Base-by-base conservation (phyloP, 2,329 filamentous ascomycete genomes). In the Arthrocladium fulminans region DNA sequence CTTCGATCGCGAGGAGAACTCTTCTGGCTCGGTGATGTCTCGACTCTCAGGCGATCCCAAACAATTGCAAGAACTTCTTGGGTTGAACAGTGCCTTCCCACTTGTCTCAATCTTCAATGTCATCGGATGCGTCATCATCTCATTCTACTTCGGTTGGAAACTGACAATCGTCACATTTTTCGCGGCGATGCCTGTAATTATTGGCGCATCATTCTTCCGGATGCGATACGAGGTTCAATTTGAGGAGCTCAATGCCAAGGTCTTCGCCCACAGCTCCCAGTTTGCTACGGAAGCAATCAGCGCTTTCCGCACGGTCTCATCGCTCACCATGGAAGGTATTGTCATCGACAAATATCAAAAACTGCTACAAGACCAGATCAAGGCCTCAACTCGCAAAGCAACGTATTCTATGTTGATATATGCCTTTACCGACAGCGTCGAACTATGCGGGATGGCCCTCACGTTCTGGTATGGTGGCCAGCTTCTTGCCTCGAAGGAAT, bases 131-230 rank as follows among this genome's bases (percentile, higher is more conserved):
- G 65, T 86, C 12, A 68, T 74, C 37, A 83, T 89, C 45, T 74
- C 82, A 1, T 88, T 86, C 57, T 70, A 74, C 3, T 87, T 83
- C 60, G 82, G 83, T 1, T 89, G 86, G 86, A 89, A 88, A 61
- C 71, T 90, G 7, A 79, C 81, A 0, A 66, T 88, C 0, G 80
- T 89, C 0, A 74, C 77, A 0, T 67, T 80, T 7, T 83, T 79
- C 56, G 77, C 84, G 1, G 68, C 71, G 0, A 61, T 77, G 47
- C 76, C 76, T 1, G 62, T 73, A 6, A 70, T 77, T 2, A 63
- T 78, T 6, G 54, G 63, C 3, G 70, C 73, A 9, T 71, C 70
- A 2, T 78, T 71, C 51, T 63, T 59, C 17, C 49, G 54, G 4
- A 43, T 56, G 38, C 41, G 49, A 12, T 54, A 51, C 45, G 56